Evolutionary conservation across 192 early-diverging fungal species (phyloP), one percentile per base, ranked within the genome.

Genomic region (Funneliformis mosseae): DNA sequence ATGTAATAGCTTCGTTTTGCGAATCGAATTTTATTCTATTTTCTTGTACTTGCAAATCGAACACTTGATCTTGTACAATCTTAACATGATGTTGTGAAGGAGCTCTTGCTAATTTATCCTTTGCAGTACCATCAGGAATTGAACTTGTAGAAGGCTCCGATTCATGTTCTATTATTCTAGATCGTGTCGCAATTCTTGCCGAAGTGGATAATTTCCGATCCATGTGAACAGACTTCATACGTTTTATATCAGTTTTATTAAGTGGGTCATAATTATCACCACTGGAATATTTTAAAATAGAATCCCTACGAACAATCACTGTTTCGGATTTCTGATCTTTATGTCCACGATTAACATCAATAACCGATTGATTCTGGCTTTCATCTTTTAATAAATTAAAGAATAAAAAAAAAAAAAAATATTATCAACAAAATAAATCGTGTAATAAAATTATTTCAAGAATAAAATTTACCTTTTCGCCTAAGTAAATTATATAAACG

Each of bases 401-500:
- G 11, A 50, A 23, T 23, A 25, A 45, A 6, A 4, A 48, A 25
- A 45, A 6, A 4, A 48, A 8, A 64, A 27, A 45, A 27, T 18
- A 5, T 25, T n/a, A 50, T 38, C 8, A 33, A 61, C 11, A 18
- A 69, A 12, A 18, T 61, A 50, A 66, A 25, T 18, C 5, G 46
- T 16, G 42, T 55, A 55, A 18, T 45, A 5, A 21, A 16, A 63
- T 67, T 42, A 64, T 8, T 25, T 14, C n/a, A 46, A 69, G 1
- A 8, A 45, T 41, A 46, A 80, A 21, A 38, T 38, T 61, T 77
- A 87, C 85, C 85, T 80, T 86, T 86, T 66, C 82, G 80, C 46
- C 93, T 89, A 33, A 99, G 86, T 59, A 96, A 82, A 33, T 88
- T 89, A 80, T 94, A 97, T 33, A 99, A 87, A 28, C 94, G 87